These are phyloP conservation scores for Echeveria elegans DNA, from an alignment of 164 flowering plant genomes.

Conservation along the genomic window DNA sequence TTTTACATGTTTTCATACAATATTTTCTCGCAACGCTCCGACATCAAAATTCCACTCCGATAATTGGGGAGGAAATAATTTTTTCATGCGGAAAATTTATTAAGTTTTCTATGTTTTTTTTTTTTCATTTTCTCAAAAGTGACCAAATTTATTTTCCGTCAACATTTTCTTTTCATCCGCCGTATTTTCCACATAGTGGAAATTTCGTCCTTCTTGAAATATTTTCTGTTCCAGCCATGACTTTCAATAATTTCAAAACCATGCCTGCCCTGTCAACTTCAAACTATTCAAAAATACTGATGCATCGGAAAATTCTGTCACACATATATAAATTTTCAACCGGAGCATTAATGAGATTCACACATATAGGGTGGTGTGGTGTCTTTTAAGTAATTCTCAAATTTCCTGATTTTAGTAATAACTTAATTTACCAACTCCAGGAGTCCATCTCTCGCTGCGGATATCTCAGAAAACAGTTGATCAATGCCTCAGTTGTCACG, in stretches of 20 bases:
- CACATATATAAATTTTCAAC: background rate
- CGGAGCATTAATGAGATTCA: background rate
- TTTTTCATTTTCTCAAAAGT: no score
- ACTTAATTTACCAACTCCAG: background rate
- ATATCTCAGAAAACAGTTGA: constrained; percentile 47
- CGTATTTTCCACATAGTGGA: no score
- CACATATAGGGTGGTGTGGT: background rate
- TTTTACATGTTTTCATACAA: background rate
- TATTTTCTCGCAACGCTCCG: no score
- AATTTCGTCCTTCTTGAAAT: background rate
- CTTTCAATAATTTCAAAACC: background rate
- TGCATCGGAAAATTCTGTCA: background rate
- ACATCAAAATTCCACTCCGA: no score
- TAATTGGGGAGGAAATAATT: background rate
- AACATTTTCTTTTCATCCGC: no score
- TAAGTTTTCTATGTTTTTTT: no score
- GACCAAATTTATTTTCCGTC: background rate
- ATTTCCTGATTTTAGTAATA: background rate
- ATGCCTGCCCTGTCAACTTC: background rate
- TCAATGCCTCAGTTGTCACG: constrained; percentile 25
- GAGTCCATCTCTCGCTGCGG: constrained; percentile 17
- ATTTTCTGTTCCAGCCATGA: no score
- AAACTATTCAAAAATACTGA: background rate
- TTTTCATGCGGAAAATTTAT: no score
- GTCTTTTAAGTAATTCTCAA: background rate